Conservation (phyloP, 495 filamentous ascomycete genomes). For the Talaromyces wortmannii region DNA sequence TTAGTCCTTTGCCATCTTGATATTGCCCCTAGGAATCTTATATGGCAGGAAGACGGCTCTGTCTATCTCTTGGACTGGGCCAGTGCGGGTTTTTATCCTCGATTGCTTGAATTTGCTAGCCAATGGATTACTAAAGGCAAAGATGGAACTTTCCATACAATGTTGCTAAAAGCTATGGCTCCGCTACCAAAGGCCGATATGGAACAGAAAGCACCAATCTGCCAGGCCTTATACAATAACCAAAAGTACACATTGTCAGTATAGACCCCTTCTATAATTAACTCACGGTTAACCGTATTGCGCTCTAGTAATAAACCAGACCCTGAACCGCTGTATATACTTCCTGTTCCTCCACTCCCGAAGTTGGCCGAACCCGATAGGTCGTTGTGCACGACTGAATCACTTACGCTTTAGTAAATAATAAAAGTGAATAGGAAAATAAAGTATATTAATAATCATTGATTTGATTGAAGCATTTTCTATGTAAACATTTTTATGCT, state of each 20-base stretch:
- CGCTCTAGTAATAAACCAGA: neutral
- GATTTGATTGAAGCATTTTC: too few relatives aligned
- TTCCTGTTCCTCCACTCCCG: neutral
- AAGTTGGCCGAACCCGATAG: neutral
- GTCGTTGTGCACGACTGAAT: neutral
- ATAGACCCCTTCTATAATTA: neutral
- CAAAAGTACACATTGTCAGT: constrained; percentile 3
- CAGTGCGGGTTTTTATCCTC: constrained; percentile 19
- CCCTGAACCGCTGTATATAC: neutral
- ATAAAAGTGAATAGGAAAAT: too few relatives aligned
- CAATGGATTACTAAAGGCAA: constrained; percentile 16
- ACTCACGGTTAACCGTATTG: neutral
- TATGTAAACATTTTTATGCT: too few relatives aligned
- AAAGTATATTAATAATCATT: too few relatives aligned
- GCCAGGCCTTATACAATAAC: constrained; percentile 2
- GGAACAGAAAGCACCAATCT: constrained; percentile 3
- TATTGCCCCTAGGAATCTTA: constrained; percentile 16
- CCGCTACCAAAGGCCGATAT: neutral
- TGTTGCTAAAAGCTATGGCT: neutral
- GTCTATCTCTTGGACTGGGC: constrained; percentile 20
- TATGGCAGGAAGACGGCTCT: constrained; percentile 17
- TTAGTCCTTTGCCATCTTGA: constrained; percentile 20
- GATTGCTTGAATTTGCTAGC: constrained; percentile 16
- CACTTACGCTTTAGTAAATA: too few relatives aligned
- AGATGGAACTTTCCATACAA: constrained; percentile 15